Base-by-base conservation (phyloP, 2,329 filamentous ascomycete genomes). In the Penicillium sumatraense region DNA sequence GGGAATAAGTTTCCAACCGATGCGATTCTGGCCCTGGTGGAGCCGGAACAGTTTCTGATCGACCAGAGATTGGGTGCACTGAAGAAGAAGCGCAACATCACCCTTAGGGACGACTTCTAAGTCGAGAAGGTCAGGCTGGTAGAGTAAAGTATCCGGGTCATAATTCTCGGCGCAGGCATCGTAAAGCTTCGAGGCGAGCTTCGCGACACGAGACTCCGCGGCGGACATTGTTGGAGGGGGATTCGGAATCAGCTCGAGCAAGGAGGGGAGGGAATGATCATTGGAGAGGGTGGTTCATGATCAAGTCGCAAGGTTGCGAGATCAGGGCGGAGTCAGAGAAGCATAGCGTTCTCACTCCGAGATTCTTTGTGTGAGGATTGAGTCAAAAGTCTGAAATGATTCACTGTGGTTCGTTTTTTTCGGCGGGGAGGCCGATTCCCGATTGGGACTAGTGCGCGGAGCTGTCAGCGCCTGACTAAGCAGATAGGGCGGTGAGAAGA, bases 1-100 rank as follows among this genome's bases (percentile, higher is more conserved):
- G 35, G 75, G 72, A 56, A 81, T 76, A 36, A 81, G 66, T 64
- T 79, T 79, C 78, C 78, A 81, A 35, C 75, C 76, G 36, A 79
- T 66, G 35, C 72, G 70, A 59, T 77, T 76, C 60, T 72, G 72
- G 35, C 68, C 72, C 51, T 78, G 72, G 49, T 78, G 73, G 10
- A 80, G 65, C 53, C 77, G 76, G 52, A 81, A 76, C 24, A 80
- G 70, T 58, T 77, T 76, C 57, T 78, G 73, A 54, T 79, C 70
- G 36, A 79, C 75, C 18, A 81, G 72, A 40, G 71, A 67, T 60
- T 80, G 75, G 24, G 76, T 73, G 59, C 75, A 78, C 63, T 75
- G 67, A 48, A 80, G 66, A 36, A 81, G 71, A 31, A 78, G 64
- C 13, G 68, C 56, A 14, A 79, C 56, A 49, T 79, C 76, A 55